These are phyloP conservation scores for Talaromyces sp. DNA, from an alignment of 2,329 filamentous ascomycete species.

Conservation along the genomic window DNA sequence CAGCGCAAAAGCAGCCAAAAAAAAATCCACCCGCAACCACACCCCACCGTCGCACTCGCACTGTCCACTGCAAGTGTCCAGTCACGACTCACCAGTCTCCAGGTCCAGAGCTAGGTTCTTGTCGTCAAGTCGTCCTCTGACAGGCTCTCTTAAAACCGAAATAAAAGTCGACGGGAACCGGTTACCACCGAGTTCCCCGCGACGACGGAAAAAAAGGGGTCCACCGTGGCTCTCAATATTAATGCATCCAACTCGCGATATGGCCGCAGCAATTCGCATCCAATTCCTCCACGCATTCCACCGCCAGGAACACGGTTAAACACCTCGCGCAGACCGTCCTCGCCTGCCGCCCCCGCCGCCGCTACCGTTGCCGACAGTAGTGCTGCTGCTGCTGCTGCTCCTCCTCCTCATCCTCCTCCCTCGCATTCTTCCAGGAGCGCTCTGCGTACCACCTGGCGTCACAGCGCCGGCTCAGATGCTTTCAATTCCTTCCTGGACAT, in stretches of 20 bases:
- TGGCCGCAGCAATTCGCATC: slow-evolving; percentile 45
- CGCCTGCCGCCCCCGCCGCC: slow-evolving; percentile 12
- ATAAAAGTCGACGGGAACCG: slow-evolving; percentile 28
- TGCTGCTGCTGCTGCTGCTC: neutral
- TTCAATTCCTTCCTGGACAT: slow-evolving; percentile 38
- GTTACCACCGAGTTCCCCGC: slow-evolving; percentile 24
- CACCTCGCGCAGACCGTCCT: slow-evolving; percentile 21
- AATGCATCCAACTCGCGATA: slow-evolving; percentile 41
- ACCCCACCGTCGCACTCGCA: neutral
- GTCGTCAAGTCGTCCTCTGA: neutral
- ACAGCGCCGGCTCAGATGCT: slow-evolving; percentile 35
- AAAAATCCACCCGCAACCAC: neutral
- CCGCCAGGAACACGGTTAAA: slow-evolving; percentile 31
- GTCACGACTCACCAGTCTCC: no score
- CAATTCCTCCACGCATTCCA: slow-evolving; percentile 43
- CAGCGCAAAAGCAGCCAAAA: neutral
- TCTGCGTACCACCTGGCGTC: slow-evolving; percentile 31
- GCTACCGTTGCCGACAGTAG: no score
- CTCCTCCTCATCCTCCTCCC: no score
- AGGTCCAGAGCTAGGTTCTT: neutral
- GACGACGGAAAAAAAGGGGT: slow-evolving; percentile 19
- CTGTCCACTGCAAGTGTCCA: neutral
- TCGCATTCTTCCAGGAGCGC: slow-evolving; percentile 23
- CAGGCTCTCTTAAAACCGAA: neutral
- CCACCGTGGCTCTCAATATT: slow-evolving; percentile 21